Base-by-base conservation (phyloP, 1,284 basidiomycete genomes). In the Vanrija humicola region DNA sequence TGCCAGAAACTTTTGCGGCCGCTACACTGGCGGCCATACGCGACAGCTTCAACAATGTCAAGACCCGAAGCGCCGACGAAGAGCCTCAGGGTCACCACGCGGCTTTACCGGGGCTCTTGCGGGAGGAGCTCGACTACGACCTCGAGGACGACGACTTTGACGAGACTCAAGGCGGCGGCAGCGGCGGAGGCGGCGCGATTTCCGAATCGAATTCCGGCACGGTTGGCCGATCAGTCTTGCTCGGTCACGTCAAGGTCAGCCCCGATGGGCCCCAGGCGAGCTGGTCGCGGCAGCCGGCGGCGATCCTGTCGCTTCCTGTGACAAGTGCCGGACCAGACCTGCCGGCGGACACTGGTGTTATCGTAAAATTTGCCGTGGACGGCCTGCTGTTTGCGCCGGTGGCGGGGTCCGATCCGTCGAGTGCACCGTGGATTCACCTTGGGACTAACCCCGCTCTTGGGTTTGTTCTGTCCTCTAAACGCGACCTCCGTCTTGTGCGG, bases 391-490 rank as follows among this genome's bases (percentile, higher is more conserved):
- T 88, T 72, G 67, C 68, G 21, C 48, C 52, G 1, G 43, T 25
- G 1, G 63, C 69, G 1, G 64, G 61, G 7, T 10, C 28, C 6
- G 63, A 48, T 58, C 69, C 38, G 55, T 68, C 47, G 46, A 79
- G 72, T 66, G 43, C 75, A 76, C 49, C 66, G 7, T 98, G 94
- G 94, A 77, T 64, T 42, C 94, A 98, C 72, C 74, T 76, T 1
- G 81, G 83, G 10, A 96, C 92, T 0, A 90, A 86, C 70, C 86
- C 90, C 5, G 95, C 93, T 0, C 82, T 98, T 5, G 83, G 90
- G 1, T 98, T 97, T 69, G 95, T 98, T 18, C 81, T 98, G 28
- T 91, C 92, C 1, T 94, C 91, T 5, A 98, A 98, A 74, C 85
- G 85, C 25, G 91, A 95, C 73, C 84, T 87, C 1, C 83, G 89